Base-by-base conservation (phyloP, 345 rosid genomes). In the Euphorbia peplus region DNA sequence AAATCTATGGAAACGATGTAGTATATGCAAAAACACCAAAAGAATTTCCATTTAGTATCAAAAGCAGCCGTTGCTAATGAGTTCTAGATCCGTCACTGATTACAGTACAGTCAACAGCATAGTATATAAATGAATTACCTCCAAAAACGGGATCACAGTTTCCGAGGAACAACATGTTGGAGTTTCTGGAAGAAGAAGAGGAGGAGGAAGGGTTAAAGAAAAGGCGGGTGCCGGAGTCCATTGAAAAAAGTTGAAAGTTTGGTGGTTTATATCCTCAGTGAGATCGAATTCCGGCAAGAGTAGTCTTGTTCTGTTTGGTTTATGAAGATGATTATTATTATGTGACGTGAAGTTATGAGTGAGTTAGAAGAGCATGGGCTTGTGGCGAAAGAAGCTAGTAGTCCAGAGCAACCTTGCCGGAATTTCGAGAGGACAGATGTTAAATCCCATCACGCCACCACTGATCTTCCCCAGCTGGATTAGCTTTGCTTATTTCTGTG, bases 351-450 rank as follows among this genome's bases (percentile, higher is more conserved):
- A 1, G 28, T 11, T 51, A 28, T 28, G 2, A n/a, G n/a, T 29
- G 15, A 54, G 59, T 79, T 85, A 90, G 78, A 93, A 90, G 72
- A 88, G 83, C 86, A 87, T 87, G 67, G 84, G 83, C 98, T 93
- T 93, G 79, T 93, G 98, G 69, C 98, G 98, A 65, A 93, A 93
- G 85, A 93, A 93, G 80, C 98, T 93, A 0, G 98, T 90, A 54
- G 84, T 93, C 98, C 98, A 93, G 46, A 93, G 82, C 68, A 90
- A 71, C 89, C 97, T 93, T 62, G 96, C 92, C 64, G 98, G 96
- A 50, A 87, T 84, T 62, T 82, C 93, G 69, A 93, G 71, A 41
- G 92, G 96, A 53, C 90, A 90, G 48, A 87, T 80, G 67, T 92
- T 89, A 84, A 73, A 83, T 77, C 97, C 98, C 98, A 93, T 93